Conservation (phyloP, 176 grass and related monocot species). For the Lolium perenne region DNA sequence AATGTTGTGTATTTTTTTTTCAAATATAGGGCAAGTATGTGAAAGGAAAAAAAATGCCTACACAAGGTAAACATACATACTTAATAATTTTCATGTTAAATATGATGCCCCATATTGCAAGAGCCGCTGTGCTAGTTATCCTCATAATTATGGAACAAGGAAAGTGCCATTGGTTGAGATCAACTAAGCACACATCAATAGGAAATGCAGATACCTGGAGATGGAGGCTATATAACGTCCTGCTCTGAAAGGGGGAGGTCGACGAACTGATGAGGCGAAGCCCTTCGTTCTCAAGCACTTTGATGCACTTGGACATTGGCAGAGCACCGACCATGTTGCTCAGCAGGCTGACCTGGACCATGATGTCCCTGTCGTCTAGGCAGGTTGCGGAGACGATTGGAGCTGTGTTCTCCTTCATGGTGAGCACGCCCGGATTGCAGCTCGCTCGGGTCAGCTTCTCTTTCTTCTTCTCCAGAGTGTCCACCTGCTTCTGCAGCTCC, state of each 20-base stretch:
- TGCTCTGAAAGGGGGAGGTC: slow-evolving; percentile 52
- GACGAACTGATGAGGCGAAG: slow-evolving; percentile 67
- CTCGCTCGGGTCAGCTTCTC: slow-evolving; percentile 51
- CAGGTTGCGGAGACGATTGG: slow-evolving; percentile 64
- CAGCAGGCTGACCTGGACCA: slow-evolving; percentile 71
- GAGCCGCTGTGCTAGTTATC: too few species aligned
- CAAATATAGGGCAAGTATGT: too few species aligned
- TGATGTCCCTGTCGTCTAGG: slow-evolving; percentile 68
- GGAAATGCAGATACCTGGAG: slow-evolving; percentile 60
- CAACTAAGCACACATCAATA: too few species aligned
- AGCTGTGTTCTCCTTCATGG: background rate
- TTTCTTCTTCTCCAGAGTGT: slow-evolving; percentile 62
- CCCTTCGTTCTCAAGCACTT: slow-evolving; percentile 72
- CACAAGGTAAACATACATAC: too few species aligned
- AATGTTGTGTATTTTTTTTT: too few species aligned
- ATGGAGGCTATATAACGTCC: slow-evolving; percentile 77
- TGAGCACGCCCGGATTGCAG: slow-evolving; percentile 41
- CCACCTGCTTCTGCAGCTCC: slow-evolving; percentile 73
- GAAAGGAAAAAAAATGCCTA: too few species aligned
- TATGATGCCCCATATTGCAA: too few species aligned
- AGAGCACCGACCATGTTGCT: slow-evolving; percentile 38
- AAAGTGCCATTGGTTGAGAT: too few species aligned
- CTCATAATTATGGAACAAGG: too few species aligned
- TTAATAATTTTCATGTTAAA: too few species aligned
- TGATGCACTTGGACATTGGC: slow-evolving; percentile 61